Conservation (phyloP, 352 stramenopile species). For the Pythium dissotocum region DNA sequence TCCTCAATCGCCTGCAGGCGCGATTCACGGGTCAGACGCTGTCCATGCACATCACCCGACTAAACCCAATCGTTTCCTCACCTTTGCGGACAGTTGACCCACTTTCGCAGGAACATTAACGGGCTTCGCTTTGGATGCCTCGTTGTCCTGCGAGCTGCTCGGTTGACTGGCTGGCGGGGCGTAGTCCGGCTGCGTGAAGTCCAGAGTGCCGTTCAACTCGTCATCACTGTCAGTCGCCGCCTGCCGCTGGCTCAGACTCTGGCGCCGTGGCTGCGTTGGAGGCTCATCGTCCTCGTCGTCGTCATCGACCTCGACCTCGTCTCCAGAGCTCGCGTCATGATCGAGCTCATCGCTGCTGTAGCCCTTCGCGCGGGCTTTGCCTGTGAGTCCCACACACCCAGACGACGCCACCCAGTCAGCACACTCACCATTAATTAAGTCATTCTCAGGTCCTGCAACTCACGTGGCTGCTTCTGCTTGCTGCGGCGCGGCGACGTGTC, state of each 20-base stretch:
- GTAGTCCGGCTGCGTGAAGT: constrained; percentile 85
- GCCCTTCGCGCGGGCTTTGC: constrained; percentile 16
- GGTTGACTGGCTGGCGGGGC: constrained; percentile 41
- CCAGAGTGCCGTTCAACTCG: constrained; percentile 49
- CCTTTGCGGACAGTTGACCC: constrained; percentile 56
- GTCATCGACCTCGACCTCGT: neutral
- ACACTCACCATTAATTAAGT: neutral
- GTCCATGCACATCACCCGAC: neutral
- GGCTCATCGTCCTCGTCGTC: constrained; percentile 9
- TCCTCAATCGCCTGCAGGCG: constrained; percentile 56
- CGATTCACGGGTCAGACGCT: neutral
- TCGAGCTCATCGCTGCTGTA: constrained; percentile 18
- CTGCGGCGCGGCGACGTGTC: constrained; percentile 15
- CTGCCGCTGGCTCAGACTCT: constrained; percentile 3
- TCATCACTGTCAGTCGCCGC: constrained; percentile 21
- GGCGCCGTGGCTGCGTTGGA: constrained; percentile 8
- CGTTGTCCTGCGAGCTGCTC: constrained; percentile 35
- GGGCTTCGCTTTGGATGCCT: constrained; percentile 38
- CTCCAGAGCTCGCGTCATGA: constrained; percentile 1
- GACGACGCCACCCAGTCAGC: neutral
- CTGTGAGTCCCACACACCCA: neutral
- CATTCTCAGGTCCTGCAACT: neutral
- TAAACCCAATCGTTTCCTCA: constrained; percentile 9
- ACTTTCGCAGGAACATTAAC: constrained; percentile 42
- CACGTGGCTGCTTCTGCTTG: constrained; percentile 25